Percentiles rank a stretch among this genome's conserved stretches.
Evolutionary conservation across 2,329 filamentous ascomycete genomes (phyloP).

Genomic region (Ascochyta koolunga): DNA sequence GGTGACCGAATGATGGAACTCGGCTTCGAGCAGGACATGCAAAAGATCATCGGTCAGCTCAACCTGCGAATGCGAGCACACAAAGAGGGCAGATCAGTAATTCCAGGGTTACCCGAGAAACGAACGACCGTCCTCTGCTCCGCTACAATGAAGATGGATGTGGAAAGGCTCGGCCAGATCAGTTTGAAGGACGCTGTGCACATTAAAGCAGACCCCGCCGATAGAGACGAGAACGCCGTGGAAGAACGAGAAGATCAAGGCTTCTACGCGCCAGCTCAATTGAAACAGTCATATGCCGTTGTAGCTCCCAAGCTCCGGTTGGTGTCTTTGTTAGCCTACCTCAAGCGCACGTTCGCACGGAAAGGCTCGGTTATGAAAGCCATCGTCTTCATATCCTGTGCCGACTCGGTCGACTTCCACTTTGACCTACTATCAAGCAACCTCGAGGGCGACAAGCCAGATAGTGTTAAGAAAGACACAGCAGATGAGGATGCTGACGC

Average conservation of each 20-base stretch:
- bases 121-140: constrained; percentile 91
- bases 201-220: constrained; percentile 70
- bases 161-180: constrained; percentile 91
- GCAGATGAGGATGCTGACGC: constrained; percentile 30
- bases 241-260: constrained; percentile 55
- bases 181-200: constrained; percentile 92
- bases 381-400: constrained; percentile 95
- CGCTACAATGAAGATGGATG: constrained; percentile 97
- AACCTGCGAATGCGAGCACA: constrained; percentile 67
- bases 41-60: constrained; percentile 81
- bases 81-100: constrained; percentile 65
- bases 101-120: constrained; percentile 71
- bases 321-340: constrained; percentile 81
- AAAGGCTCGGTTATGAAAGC: constrained; percentile 94
- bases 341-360: constrained; percentile 86
- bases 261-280: constrained; percentile 85
- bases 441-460: constrained; percentile 35
- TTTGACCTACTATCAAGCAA: constrained; percentile 75
- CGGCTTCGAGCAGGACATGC: constrained; percentile 93
- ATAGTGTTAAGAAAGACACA: constrained; percentile 30
- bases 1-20: constrained; percentile 98
- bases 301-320: constrained; percentile 88
- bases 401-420: constrained; percentile 96
- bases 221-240: constrained; percentile 57
- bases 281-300: constrained; percentile 90